Evolutionary conservation across 1,284 basidiomycete genomes (phyloP).

Genomic region (Coriolopsis trogii): DNA sequence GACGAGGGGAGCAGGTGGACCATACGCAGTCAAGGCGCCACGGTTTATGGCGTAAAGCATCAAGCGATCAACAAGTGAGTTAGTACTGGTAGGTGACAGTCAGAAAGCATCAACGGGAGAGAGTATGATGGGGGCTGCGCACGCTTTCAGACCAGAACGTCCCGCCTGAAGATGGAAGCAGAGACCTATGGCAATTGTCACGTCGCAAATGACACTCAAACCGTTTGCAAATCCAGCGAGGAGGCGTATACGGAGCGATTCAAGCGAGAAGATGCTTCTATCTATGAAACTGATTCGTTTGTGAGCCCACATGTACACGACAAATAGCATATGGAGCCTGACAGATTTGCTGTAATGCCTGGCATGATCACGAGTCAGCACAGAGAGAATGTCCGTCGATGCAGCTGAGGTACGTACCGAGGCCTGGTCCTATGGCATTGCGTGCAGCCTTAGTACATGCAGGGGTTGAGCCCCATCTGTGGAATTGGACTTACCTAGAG

Average conservation of each 20-base stretch:
- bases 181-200: not conserved
- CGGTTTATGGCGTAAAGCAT: not conserved
- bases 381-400: no score
- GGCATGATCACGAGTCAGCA: no score
- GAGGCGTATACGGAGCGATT: not conserved
- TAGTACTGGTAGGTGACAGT: not conserved
- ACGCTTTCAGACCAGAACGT: no score
- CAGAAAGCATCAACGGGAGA: no score
- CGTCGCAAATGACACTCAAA: not conserved
- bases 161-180: not conserved
- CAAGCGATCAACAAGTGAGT: not conserved
- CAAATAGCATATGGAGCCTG: not conserved
- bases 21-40: not conserved
- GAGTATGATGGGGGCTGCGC: no score
- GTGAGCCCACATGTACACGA: not conserved
- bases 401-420: no score
- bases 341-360: not conserved
- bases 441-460: not conserved
- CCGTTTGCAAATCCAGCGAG: not conserved
- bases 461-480: not conserved
- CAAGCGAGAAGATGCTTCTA: not conserved
- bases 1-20: no score
- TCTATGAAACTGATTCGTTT: not conserved
- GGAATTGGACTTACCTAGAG: not conserved
- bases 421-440: not conserved